These are phyloP conservation scores for Lichtheimia ramosa DNA, from an alignment of 371 early-diverging fungal species.

Conservation along the genomic window DNA sequence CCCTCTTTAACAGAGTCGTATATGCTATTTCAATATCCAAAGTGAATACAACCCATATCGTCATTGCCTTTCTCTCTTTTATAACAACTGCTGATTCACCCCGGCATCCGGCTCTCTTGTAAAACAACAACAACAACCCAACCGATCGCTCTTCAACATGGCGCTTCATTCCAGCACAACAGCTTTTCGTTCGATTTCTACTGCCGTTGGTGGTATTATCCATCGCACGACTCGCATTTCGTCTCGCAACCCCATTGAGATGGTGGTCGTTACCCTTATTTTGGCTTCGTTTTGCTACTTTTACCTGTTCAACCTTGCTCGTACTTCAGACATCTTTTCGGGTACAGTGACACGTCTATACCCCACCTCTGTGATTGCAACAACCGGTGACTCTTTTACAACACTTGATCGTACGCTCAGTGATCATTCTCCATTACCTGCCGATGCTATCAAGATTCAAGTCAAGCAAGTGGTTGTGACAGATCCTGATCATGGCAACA, in stretches of 20 bases:
- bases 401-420: slow-evolving; percentile 26
- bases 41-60: no score
- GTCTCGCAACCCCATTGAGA: slow-evolving; percentile 77
- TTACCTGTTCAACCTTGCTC: slow-evolving; percentile 73
- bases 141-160: background rate
- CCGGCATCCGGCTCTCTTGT: no score
- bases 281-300: slow-evolving; percentile 77
- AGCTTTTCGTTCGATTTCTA: slow-evolving; percentile 22
- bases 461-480: slow-evolving; percentile 56
- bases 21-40: no score
- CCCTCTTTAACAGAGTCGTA: no score
- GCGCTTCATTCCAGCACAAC: slow-evolving; percentile 8
- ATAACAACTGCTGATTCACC: no score
- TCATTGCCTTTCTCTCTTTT: no score
- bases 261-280: slow-evolving; percentile 73
- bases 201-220: slow-evolving; percentile 21
- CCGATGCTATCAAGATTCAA: slow-evolving; percentile 50
- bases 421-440: background rate
- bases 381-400: slow-evolving; percentile 31
- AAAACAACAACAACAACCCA: background rate
- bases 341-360: slow-evolving; percentile 53
- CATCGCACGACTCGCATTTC: slow-evolving; percentile 25
- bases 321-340: slow-evolving; percentile 68
- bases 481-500: slow-evolving; percentile 23
- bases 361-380: slow-evolving; percentile 53